phyloP scores from a whole-genome alignment of 2,329 filamentous ascomycete genomes.

The Talaromyces sp. region DNA sequence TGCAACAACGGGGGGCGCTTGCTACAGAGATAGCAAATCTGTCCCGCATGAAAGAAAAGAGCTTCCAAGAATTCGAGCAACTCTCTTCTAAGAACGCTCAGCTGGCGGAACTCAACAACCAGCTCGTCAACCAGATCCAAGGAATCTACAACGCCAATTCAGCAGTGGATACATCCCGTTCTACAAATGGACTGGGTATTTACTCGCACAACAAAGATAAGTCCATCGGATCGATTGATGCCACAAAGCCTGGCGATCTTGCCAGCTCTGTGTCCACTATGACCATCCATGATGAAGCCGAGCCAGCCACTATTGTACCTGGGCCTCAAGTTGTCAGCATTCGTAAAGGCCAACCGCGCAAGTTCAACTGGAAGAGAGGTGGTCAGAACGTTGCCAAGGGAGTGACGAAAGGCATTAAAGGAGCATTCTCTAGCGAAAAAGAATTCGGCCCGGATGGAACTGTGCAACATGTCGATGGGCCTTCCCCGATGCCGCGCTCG shows the following conservation, averaged over 20 bases:
- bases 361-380: constrained; percentile 99
- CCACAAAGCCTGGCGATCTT: constrained; percentile 45
- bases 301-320: constrained; percentile 54
- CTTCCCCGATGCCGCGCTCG: constrained; percentile 28
- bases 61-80: constrained; percentile 91
- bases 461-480: constrained; percentile 20
- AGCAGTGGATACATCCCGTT: constrained; percentile 23
- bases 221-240: constrained; percentile 40
- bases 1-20: constrained; percentile 78
- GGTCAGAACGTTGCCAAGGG: constrained; percentile 91
- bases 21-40: constrained; percentile 80
- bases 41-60: constrained; percentile 82
- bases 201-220: constrained; percentile 51
- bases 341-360: constrained; percentile 86
- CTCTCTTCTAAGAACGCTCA: constrained; percentile 92
- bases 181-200: constrained; percentile 56
- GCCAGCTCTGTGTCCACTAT: constrained; percentile 54
- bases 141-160: constrained; percentile 76
- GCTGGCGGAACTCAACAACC: constrained; percentile 90
- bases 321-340: constrained; percentile 95
- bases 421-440: constrained; percentile 69
- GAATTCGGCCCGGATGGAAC: constrained; percentile 23
- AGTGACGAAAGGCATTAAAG: constrained; percentile 88
- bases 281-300: constrained; percentile 60
- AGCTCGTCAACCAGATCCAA: constrained; percentile 90